Percentiles rank a stretch among this genome's conserved stretches.
phyloP scores from a whole-genome alignment of 345 rosid species.

The Citrus inodora region DNA sequence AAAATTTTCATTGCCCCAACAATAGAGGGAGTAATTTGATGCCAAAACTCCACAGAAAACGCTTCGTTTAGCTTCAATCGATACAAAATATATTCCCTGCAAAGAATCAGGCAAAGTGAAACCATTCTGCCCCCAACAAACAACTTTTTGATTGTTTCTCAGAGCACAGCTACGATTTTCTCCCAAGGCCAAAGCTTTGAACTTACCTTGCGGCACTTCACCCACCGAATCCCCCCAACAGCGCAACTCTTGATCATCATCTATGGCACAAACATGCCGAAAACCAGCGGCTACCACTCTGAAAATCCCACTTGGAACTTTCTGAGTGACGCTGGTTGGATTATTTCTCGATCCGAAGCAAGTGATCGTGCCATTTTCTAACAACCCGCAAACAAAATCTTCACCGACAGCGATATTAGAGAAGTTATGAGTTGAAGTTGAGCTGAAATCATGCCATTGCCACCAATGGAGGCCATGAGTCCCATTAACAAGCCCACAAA shows the following conservation, averaged over 20 bases:
- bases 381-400: constrained; percentile 56
- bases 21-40: constrained; percentile 35
- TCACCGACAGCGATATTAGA: constrained; percentile 52
- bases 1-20: constrained; percentile 57
- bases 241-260: constrained; percentile 9
- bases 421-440: not conserved
- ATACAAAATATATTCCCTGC: constrained; percentile 14
- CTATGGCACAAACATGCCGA: constrained; percentile 54
- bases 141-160: constrained; percentile 32
- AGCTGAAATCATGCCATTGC: constrained; percentile 32
- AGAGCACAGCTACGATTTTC: constrained; percentile 57
- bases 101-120: constrained; percentile 46
- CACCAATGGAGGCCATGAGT: constrained; percentile 47
- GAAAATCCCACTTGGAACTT: constrained; percentile 15
- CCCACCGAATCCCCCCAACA: constrained; percentile 53
- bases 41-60: constrained; percentile 61
- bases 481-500: constrained; percentile 48
- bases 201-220: constrained; percentile 26
- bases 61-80: constrained; percentile 48
- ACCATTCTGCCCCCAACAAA: constrained; percentile 61
- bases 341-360: constrained; percentile 23
- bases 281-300: constrained; percentile 50
- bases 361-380: constrained; percentile 9
- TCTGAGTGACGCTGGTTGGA: not conserved
- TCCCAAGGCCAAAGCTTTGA: constrained; percentile 54